Conservation (phyloP, 106 monocot species). For the Platanthera guangdongensis region DNA sequence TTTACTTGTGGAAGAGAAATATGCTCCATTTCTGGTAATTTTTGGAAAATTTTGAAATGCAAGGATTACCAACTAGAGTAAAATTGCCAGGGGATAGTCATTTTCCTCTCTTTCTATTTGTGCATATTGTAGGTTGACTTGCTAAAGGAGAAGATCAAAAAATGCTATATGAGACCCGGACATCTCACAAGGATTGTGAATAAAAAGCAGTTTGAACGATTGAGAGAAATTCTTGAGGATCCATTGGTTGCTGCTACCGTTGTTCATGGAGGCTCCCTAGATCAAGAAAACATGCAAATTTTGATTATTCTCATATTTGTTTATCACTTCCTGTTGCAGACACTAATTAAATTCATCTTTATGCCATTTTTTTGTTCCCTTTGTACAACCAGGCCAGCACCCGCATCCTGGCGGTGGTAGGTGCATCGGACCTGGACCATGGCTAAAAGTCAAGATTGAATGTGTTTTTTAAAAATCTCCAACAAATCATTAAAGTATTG, state of each 20-base stretch:
- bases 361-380: too few species aligned
- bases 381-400: too few species aligned
- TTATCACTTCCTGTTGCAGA: background rate
- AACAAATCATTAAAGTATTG: too few species aligned
- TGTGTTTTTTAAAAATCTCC: too few species aligned
- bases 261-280: slow-evolving; percentile 53
- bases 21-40: slow-evolving; percentile 42
- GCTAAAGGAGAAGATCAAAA: slow-evolving; percentile 38
- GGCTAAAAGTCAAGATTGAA: too few species aligned
- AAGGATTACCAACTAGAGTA: background rate
- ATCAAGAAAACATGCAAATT: slow-evolving; percentile 8
- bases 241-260: slow-evolving; percentile 40
- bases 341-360: background rate
- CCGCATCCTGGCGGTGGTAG: too few species aligned
- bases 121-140: slow-evolving; percentile 35
- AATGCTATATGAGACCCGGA: slow-evolving; percentile 17
- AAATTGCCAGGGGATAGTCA: background rate
- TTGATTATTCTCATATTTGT: background rate
- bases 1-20: slow-evolving; percentile 62
- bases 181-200: slow-evolving; percentile 47
- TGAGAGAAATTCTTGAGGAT: slow-evolving; percentile 43
- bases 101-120: background rate
- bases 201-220: slow-evolving; percentile 48
- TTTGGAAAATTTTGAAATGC: background rate
- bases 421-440: too few species aligned